Percentiles rank a stretch among this genome's conserved stretches.
Evolutionary conservation across 1,139 yeast genomes (phyloP).

Genomic region (Pichiaceae sp.): DNA sequence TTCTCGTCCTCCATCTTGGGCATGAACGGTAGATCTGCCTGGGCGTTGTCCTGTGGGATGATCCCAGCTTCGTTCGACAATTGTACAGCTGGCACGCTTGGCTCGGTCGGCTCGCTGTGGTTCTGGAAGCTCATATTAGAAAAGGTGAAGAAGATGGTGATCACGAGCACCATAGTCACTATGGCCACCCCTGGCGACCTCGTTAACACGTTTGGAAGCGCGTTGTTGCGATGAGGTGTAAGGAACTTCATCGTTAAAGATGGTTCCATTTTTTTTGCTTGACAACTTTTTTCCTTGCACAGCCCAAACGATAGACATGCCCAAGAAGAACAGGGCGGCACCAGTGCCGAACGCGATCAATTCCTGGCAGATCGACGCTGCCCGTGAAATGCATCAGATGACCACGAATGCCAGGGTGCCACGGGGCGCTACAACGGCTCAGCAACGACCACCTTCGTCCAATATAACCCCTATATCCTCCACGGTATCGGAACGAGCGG

Average conservation of each 20-base stretch:
- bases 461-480: not conserved
- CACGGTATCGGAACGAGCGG: not conserved
- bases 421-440: not conserved
- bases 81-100: no score
- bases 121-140: constrained; percentile 9
- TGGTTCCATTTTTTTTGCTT: not conserved
- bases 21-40: constrained; percentile 44
- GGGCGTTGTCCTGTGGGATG: not conserved
- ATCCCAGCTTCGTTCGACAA: not conserved
- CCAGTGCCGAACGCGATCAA: constrained; percentile 34
- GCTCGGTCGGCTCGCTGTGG: not conserved
- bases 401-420: constrained; percentile 21
- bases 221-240: not conserved
- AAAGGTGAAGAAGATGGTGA: constrained; percentile 11
- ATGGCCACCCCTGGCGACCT: constrained; percentile 14
- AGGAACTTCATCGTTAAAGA: constrained; percentile 1
- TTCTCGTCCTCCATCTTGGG: constrained; percentile 72
- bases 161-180: constrained; percentile 9
- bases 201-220: constrained; percentile 6
- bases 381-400: constrained; percentile 50
- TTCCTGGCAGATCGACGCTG: constrained; percentile 51
- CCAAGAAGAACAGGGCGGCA: no score
- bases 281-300: not conserved
- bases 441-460: not conserved
- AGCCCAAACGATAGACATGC: no score